A percentile compares a stretch with the other conserved stretches of the same genome.
These are phyloP conservation scores for Vaccinium darrowii DNA, from an alignment of 148 eudicot species.

Conservation along the genomic window DNA sequence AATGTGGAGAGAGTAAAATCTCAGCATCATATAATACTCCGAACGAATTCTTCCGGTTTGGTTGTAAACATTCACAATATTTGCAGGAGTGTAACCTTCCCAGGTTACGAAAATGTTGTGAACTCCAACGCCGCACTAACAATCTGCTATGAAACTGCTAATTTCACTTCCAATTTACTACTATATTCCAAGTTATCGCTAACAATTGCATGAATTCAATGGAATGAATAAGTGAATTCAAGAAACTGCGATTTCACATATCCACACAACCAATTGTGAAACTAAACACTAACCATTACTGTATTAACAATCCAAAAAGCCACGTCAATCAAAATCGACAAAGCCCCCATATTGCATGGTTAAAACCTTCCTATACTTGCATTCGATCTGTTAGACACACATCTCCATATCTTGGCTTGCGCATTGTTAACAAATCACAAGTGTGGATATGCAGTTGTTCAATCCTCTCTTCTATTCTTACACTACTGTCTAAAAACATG, in stretches of 20 bases:
- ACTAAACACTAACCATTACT: neutral
- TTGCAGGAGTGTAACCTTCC: neutral
- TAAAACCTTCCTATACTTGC: slow-evolving; percentile 8
- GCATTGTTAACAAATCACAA: neutral
- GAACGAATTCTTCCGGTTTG: neutral
- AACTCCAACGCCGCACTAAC: neutral
- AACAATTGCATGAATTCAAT: neutral
- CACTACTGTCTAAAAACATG: neutral
- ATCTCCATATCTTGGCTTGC: neutral
- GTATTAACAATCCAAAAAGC: neutral
- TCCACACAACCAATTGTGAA: neutral
- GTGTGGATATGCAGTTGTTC: neutral
- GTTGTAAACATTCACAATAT: neutral
- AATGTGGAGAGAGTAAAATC: too few species aligned
- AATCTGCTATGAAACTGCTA: neutral
- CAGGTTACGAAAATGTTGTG: neutral
- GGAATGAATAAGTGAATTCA: neutral
- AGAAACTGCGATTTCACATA: neutral
- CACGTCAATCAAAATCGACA: neutral
- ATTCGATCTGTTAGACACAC: neutral
- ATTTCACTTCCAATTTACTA: neutral
- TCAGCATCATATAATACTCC: too few species aligned
- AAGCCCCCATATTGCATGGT: neutral
- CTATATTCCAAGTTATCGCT: neutral
- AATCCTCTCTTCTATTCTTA: neutral